phyloP scores from a whole-genome alignment of 768 basidiomycete genomes.

The Mycena maculata region DNA sequence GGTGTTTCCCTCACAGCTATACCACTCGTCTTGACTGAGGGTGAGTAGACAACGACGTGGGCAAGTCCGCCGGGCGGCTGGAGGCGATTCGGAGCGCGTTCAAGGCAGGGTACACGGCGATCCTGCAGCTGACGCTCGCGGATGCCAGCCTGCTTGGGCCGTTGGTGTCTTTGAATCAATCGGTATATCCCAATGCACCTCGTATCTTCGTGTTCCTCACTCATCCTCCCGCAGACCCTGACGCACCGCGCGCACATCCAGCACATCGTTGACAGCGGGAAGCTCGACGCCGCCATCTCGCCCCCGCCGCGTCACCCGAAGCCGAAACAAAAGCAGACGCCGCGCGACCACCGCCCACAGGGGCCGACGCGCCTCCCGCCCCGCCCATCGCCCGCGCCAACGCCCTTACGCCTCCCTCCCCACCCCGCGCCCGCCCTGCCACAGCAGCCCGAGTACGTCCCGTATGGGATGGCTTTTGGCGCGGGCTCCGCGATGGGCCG shows the following conservation, averaged over 20 bases:
- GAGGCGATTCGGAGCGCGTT: slow-evolving; percentile 48
- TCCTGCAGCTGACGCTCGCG: slow-evolving; percentile 35
- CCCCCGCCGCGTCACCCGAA: slow-evolving; percentile 22
- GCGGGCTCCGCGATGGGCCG: slow-evolving; percentile 28
- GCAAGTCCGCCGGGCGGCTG: slow-evolving; percentile 48
- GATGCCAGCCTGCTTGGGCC: slow-evolving; percentile 40
- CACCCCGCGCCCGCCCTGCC: no score
- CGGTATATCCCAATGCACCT: slow-evolving; percentile 32
- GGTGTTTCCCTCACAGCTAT: slow-evolving; percentile 27
- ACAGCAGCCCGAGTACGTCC: background rate
- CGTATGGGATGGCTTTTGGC: slow-evolving; percentile 25
- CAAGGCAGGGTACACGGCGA: slow-evolving; percentile 42
- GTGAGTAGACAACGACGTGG: slow-evolving; percentile 54
- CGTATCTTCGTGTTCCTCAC: background rate
- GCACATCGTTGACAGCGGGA: slow-evolving; percentile 24
- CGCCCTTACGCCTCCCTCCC: background rate
- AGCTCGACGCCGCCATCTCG: slow-evolving; percentile 10
- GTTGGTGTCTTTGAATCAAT: slow-evolving; percentile 41
- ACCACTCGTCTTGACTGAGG: background rate
- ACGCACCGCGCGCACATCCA: slow-evolving; percentile 28
- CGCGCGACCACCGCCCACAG: background rate
- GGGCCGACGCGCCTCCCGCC: background rate
- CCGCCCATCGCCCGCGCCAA: background rate
- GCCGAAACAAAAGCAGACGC: background rate
- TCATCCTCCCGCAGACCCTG: slow-evolving; percentile 3